Evolutionary conservation across 768 basidiomycete species (phyloP).

Genomic region (Tulasnella sp.): DNA sequence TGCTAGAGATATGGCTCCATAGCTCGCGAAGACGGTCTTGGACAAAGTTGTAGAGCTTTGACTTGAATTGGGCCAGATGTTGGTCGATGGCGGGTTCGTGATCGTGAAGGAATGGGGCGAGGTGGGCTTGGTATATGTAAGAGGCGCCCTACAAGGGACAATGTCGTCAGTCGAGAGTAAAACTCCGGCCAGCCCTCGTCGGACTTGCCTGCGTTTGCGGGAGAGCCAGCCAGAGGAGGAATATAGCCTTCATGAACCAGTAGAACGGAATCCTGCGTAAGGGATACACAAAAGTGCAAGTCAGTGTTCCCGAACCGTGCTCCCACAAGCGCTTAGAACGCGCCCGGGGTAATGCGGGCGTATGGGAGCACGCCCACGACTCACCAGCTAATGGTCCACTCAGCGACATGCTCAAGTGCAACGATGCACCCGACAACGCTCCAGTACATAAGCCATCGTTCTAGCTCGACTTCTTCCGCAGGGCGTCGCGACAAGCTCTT

Average conservation of each 20-base stretch:
- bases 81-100: slow-evolving; percentile 86
- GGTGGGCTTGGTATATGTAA: slow-evolving; percentile 73
- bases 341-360: not conserved
- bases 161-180: not conserved
- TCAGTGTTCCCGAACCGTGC: not conserved
- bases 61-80: slow-evolving; percentile 62
- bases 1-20: slow-evolving; percentile 60
- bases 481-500: slow-evolving; percentile 87
- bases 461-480: slow-evolving; percentile 76
- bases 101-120: slow-evolving; percentile 75
- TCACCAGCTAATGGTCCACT: slow-evolving; percentile 85
- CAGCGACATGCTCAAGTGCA: slow-evolving; percentile 74
- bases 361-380: slow-evolving; percentile 35
- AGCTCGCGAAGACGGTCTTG: slow-evolving; percentile 59
- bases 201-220: slow-evolving; percentile 63
- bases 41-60: slow-evolving; percentile 56
- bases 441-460: slow-evolving; percentile 98
- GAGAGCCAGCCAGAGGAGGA: slow-evolving; percentile 84
- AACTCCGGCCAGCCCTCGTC: not conserved
- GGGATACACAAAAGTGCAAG: not conserved
- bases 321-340: not conserved
- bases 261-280: slow-evolving; percentile 81
- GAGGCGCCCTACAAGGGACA: slow-evolving; percentile 57
- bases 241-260: slow-evolving; percentile 70
- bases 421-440: slow-evolving; percentile 55